phyloP scores from a whole-genome alignment of 495 filamentous ascomycete genomes.

The Daldinia vernicosa region DNA sequence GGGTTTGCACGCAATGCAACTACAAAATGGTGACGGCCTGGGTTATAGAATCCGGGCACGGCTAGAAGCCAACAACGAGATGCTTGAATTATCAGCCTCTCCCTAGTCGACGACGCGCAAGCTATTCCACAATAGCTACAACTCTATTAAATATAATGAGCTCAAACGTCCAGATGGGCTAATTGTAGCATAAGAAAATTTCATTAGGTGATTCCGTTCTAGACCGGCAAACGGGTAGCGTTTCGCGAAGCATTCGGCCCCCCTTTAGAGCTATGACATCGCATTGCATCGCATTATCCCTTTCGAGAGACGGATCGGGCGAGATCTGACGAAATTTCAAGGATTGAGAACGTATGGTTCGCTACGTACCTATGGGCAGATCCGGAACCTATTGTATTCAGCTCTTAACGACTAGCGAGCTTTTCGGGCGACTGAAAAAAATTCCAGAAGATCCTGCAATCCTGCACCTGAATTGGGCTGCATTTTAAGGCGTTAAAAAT shows the following conservation, averaged over 20 bases:
- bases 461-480: constrained; percentile 24
- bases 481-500: constrained; percentile 20
- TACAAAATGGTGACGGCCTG: constrained; percentile 31
- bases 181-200: constrained; percentile 11
- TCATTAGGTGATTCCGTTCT: constrained; percentile 11
- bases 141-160: constrained; percentile 29
- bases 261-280: constrained; percentile 6
- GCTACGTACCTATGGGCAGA: background rate
- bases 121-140: constrained; percentile 28
- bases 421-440: constrained; percentile 14
- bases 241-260: constrained; percentile 13
- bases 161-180: constrained; percentile 14
- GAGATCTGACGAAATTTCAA: constrained; percentile 27
- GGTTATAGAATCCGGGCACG: constrained; percentile 30
- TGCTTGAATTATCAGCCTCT: constrained; percentile 24
- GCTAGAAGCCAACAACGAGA: constrained; percentile 28
- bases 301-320: constrained; percentile 10
- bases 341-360: constrained; percentile 6
- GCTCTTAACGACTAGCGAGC: background rate
- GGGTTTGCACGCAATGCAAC: constrained; percentile 36
- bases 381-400: background rate
- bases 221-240: constrained; percentile 12
- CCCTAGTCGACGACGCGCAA: constrained; percentile 35
- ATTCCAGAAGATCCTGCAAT: constrained; percentile 29
- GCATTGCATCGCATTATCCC: constrained; percentile 20